A percentile compares a stretch with the other conserved stretches of the same genome.
phyloP scores from a whole-genome alignment of 1,284 basidiomycete species.

The Cutaneotrichosporon cavernicola region DNA sequence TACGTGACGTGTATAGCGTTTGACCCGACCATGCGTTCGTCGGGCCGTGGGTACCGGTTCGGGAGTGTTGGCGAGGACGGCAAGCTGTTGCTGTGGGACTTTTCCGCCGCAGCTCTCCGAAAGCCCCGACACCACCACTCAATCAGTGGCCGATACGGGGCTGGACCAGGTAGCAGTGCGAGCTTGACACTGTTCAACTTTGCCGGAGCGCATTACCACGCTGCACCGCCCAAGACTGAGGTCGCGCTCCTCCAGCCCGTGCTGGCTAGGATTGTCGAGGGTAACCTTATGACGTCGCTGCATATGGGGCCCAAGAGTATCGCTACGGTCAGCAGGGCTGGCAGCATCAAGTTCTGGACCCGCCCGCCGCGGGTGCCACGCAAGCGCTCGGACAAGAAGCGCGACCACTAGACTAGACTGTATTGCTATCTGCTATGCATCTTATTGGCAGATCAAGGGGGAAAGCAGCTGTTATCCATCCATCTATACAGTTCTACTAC shows the following conservation, averaged over 20 bases:
- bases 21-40: constrained; percentile 73
- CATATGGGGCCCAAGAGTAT: constrained; percentile 70
- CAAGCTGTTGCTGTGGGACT: constrained; percentile 92
- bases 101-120: constrained; percentile 61
- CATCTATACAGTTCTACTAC: neutral
- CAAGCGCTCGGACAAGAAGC: constrained; percentile 14
- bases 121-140: constrained; percentile 50
- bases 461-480: neutral
- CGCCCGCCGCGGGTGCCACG: constrained; percentile 57
- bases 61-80: constrained; percentile 93
- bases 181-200: constrained; percentile 59
- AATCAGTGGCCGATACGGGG: constrained; percentile 36
- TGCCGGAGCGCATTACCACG: constrained; percentile 67
- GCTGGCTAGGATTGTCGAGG: constrained; percentile 73
- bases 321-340: constrained; percentile 70
- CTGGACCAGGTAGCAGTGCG: constrained; percentile 49
- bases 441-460: too few relatives aligned
- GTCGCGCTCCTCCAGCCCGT: constrained; percentile 88
- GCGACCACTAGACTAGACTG: constrained; percentile 11
- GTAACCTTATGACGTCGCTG: constrained; percentile 69
- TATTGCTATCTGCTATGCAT: neutral
- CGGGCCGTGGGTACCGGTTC: constrained; percentile 84
- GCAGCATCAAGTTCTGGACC: constrained; percentile 77
- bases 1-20: constrained; percentile 88
- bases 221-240: constrained; percentile 82